These are phyloP conservation scores for Colletotrichum limetticola DNA, from an alignment of 2,329 filamentous ascomycete genomes.

Conservation along the genomic window DNA sequence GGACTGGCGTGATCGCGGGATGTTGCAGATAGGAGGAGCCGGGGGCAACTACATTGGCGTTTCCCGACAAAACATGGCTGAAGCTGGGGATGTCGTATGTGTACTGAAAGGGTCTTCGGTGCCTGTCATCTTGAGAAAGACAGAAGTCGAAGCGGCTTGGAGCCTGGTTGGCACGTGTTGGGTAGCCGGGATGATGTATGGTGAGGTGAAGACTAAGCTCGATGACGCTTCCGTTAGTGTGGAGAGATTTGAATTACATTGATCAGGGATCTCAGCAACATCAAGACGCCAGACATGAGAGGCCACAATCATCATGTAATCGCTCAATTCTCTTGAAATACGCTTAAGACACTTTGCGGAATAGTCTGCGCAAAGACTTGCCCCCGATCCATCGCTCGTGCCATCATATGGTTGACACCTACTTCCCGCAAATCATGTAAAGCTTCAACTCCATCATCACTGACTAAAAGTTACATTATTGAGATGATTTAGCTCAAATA, in stretches of 20 bases:
- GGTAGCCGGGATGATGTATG: neutral
- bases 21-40: neutral
- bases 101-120: neutral
- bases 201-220: neutral
- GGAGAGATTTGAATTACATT: neutral
- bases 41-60: neutral
- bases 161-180: neutral
- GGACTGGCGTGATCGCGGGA: neutral
- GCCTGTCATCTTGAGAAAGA: neutral
- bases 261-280: neutral
- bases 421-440: too few relatives aligned
- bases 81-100: neutral
- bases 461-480: too few relatives aligned
- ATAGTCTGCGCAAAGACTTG: too few relatives aligned
- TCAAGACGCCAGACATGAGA: neutral
- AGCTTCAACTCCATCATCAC: too few relatives aligned
- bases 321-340: too few relatives aligned
- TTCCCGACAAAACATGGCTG: neutral
- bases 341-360: too few relatives aligned
- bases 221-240: neutral
- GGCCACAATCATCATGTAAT: too few relatives aligned
- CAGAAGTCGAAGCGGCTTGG: neutral
- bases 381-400: too few relatives aligned
- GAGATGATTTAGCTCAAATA: too few relatives aligned
- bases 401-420: too few relatives aligned